Percentiles rank a stretch among this genome's conserved stretches.
Conservation (phyloP, 2,329 filamentous ascomycete genomes). For the Fusarium liriodendri region DNA sequence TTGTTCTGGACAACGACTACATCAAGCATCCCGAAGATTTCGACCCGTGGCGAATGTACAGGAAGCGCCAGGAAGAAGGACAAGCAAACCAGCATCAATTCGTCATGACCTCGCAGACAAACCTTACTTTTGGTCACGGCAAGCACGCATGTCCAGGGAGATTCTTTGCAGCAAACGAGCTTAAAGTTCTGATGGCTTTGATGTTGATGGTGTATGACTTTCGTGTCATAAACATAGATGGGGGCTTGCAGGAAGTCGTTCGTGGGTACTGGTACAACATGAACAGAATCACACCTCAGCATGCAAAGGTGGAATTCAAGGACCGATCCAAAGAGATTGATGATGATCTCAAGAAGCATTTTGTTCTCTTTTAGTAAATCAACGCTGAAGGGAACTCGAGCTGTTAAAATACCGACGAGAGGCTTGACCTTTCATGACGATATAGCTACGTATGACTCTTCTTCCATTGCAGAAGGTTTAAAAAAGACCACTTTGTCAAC, state of each 20-base stretch:
- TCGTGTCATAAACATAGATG: background rate
- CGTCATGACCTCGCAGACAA: constrained; percentile 5
- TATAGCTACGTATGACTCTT: no score
- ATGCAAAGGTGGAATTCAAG: background rate
- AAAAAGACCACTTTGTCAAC: no score
- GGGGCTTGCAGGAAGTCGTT: background rate
- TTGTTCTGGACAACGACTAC: background rate
- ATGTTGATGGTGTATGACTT: background rate
- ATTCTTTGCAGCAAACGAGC: background rate
- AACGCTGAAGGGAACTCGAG: no score
- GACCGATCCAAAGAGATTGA: background rate
- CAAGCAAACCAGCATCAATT: constrained; percentile 7
- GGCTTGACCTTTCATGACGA: no score
- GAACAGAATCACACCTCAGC: background rate
- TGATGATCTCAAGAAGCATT: background rate
- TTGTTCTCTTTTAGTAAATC: background rate
- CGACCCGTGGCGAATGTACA: constrained; percentile 5
- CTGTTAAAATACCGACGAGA: no score
- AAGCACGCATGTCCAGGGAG: background rate
- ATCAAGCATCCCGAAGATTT: background rate
- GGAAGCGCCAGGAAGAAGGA: background rate
- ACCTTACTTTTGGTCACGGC: background rate
- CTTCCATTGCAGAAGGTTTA: no score
- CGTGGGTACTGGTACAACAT: background rate
- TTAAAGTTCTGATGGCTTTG: background rate